phyloP scores from a whole-genome alignment of 2,329 filamentous ascomycete species.

The Beauveria scarabaeidicola region DNA sequence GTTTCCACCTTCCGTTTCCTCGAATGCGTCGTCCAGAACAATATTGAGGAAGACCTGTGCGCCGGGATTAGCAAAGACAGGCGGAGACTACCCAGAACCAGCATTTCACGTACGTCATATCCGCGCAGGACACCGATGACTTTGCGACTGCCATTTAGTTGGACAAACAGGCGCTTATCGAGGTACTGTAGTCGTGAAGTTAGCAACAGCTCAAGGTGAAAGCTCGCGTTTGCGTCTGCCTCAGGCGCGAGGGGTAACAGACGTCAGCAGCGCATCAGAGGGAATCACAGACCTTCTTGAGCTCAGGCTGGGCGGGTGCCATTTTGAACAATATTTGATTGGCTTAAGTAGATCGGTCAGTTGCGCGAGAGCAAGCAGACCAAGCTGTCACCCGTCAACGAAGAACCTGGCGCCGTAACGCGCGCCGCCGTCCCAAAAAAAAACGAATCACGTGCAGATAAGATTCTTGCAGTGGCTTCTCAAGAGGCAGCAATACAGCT shows the following conservation, averaged over 20 bases:
- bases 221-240: background rate
- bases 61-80: background rate
- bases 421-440: conserved; percentile 17
- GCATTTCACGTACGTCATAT: conserved; percentile 64
- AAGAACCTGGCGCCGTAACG: conserved; percentile 7
- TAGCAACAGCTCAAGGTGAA: conserved; percentile 15
- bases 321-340: conserved; percentile 48
- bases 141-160: conserved; percentile 95
- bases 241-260: background rate
- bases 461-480: conserved; percentile 26
- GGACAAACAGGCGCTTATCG: conserved; percentile 96
- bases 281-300: conserved; percentile 71
- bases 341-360: conserved; percentile 3
- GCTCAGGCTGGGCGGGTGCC: conserved; percentile 97
- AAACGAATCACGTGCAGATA: conserved; percentile 41
- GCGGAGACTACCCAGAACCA: too few relatives aligned
- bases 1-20: conserved; percentile 87
- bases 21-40: conserved; percentile 91
- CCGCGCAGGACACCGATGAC: conserved; percentile 90
- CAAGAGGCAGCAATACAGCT: background rate
- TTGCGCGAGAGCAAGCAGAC: background rate
- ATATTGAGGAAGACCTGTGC: conserved; percentile 92
- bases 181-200: conserved; percentile 62
- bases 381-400: background rate
- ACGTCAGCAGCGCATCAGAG: too few relatives aligned